Evolutionary conservation across 2,329 filamentous ascomycete genomes (phyloP), one percentile per base, ranked within the genome.

Genomic region (Hypomyces perniciosus): DNA sequence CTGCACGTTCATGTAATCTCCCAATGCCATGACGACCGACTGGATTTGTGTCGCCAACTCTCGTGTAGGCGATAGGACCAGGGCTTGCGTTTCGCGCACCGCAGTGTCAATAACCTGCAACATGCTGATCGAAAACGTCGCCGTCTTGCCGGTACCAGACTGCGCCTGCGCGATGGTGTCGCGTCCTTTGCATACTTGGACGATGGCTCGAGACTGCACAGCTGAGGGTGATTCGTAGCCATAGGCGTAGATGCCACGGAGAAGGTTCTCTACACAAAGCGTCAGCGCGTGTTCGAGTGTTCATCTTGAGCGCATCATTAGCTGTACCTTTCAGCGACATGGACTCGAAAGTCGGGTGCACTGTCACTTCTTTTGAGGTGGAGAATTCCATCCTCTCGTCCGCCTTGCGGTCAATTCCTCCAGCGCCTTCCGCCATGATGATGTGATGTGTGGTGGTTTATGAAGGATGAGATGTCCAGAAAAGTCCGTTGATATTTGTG

Each of bases 1-100:
- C 72, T 99, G 91, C 4, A 99, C 90, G 67, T 96, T 96, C 93
- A 99, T 97, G 78, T 96, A 99, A 72, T 99, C 93, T 59, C 93
- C 93, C n/a, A 99, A 82, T n/a, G 93, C 93, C 84, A 97, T 95
- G 61, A 99, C 88, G 53, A 99, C 93, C 34, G 90, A 96, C 73
- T 99, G 93, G 58, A 99, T 99, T 73, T 99, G 93, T 29, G 92
- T 96, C 42, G 93, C 93, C 58, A 99, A 78, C 79, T 99, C 93
- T 67, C 93, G 90, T 20, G 92, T 97, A 2, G 93, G 93, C 4
- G 93, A 96, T 7, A 99, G 83, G 8, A 99, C 91, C 41, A 99
- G 84, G 5, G 93, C 93, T 76, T 96, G 91, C 35, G 89, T 93
- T 73, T 96, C 89, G 62, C 90, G 86, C 49, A 96, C 86, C 38